These are phyloP conservation scores for Fallopia convolvulus DNA, from an alignment of 148 eudicot genomes.

Conservation along the genomic window DNA sequence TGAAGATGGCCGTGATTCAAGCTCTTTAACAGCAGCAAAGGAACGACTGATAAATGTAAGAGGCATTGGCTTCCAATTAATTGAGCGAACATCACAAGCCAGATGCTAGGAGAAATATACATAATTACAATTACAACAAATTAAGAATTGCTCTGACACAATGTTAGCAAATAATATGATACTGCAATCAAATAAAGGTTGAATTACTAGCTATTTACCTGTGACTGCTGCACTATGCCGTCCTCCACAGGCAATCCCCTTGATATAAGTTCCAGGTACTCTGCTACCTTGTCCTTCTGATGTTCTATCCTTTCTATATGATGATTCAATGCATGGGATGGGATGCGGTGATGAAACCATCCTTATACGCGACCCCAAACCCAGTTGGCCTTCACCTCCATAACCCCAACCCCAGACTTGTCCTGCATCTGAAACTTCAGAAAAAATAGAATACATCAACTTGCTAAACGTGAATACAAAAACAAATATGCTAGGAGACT, in stretches of 20 bases:
- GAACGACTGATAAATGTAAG: neutral
- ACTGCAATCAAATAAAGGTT: neutral
- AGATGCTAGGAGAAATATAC: neutral
- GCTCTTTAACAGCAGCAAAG: neutral
- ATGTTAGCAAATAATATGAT: neutral
- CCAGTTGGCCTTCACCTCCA: slow-evolving; percentile 99
- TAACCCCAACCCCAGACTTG: slow-evolving; percentile 99
- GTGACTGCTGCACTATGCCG: slow-evolving; percentile 94
- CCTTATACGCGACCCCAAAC: slow-evolving; percentile 83
- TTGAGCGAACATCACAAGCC: neutral
- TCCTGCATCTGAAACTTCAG: slow-evolving; percentile 78
- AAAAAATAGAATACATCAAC: slow-evolving; percentile 34
- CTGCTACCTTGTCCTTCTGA: slow-evolving; percentile 55
- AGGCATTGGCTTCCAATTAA: neutral
- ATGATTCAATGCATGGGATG: slow-evolving; percentile 74
- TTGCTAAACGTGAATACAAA: neutral
- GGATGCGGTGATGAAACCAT: slow-evolving; percentile 98
- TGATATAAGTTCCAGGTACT: slow-evolving; percentile 74
- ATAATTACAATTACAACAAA: neutral
- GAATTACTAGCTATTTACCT: slow-evolving; percentile 33
- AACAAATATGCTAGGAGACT: neutral
- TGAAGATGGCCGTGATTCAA: neutral
- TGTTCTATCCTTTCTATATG: slow-evolving; percentile 46
- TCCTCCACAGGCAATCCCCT: slow-evolving; percentile 95
- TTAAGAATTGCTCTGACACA: neutral